A percentile compares a stretch with the other conserved stretches of the same genome.
phyloP scores from a whole-genome alignment of 495 filamentous ascomycete genomes.

The Podospora conica region DNA sequence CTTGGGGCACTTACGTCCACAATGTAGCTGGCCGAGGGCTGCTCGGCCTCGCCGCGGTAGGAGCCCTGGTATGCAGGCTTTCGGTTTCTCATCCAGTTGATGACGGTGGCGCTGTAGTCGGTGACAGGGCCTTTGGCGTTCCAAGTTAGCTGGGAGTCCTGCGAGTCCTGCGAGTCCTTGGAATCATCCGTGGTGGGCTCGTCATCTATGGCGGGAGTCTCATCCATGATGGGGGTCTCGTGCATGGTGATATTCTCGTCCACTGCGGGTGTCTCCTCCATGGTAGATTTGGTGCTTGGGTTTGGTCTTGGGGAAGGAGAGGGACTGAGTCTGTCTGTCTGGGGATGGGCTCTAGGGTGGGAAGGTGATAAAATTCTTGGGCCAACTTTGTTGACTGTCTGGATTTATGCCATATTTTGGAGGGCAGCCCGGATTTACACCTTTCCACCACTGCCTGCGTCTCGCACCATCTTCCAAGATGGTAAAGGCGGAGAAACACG shows the following conservation, averaged over 20 bases:
- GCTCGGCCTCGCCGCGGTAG: slow-evolving; percentile 64
- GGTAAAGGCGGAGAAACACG: not conserved
- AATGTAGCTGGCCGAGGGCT: slow-evolving; percentile 81
- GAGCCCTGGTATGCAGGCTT: slow-evolving; percentile 66
- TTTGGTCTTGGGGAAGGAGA: not conserved
- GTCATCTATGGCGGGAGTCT: slow-evolving; percentile 17
- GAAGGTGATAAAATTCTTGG: not conserved
- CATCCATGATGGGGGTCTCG: not conserved
- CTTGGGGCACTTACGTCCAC: slow-evolving; percentile 64
- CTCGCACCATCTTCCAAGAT: not conserved
- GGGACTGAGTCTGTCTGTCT: not conserved
- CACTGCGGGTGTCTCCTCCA: not conserved
- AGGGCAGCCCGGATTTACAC: not conserved
- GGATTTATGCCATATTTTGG: not conserved
- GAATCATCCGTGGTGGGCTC: not conserved
- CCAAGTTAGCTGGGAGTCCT: not conserved
- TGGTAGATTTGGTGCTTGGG: not conserved
- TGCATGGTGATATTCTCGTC: too few species aligned
- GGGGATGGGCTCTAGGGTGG: not conserved
- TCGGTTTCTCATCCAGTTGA: slow-evolving; percentile 87
- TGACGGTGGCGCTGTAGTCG: slow-evolving; percentile 88
- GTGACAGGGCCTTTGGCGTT: slow-evolving; percentile 66
- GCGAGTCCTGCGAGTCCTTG: too few species aligned
- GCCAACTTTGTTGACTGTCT: not conserved
- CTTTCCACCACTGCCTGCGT: not conserved